Base-by-base conservation (phyloP, 106 monocot genomes). In the Vanilla planifolia region DNA sequence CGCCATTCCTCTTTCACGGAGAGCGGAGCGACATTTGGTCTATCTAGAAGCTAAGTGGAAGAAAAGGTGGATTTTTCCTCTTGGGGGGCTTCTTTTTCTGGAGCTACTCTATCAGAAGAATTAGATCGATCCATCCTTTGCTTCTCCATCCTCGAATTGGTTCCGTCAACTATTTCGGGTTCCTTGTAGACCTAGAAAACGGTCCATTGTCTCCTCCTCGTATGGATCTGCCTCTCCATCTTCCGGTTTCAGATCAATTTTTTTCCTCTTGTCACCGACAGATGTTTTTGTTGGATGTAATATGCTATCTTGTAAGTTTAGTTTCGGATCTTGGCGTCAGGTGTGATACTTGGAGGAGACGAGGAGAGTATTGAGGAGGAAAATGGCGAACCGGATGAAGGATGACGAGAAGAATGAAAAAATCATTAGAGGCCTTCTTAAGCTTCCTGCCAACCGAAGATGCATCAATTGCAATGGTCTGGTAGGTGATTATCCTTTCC, bases 401-500 rank as follows among this genome's bases (percentile, higher is more conserved):
- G 89, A 89, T 58, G 90, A 90, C 17, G 93, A 94, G 80, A 82
- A 80, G 77, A 89, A 89, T 57, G 93, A 94, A 80, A 82, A 65
- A 77, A 94, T 89, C 17, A 94, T 94, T 39, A 75, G 93, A 59
- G 89, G 89, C 5, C 85, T 94, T 51, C 52, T 85, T 57, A 94
- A 80, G 77, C 93, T 82, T 45, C 85, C 89, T 11, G 70, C 74
- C 5, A 94, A 94, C 32, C 68, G 55, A 67, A 74, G 85, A 66
- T 94, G 93, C 61, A 83, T 89, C 70, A 89, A 94, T 71, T 94
- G 93, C 75, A 89, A 89, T 64, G 85, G 77, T 62, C 75, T 94
- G 77, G 93, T 94, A 71, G 55, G 59, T 45, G 58, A 43, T 51
- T 64, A 29, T 30, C 33, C 10, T 32, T 44, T 72, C 33, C 4